A percentile compares a stretch with the other conserved stretches of the same genome.
Conservation (phyloP, 2,329 filamentous ascomycete genomes). For the Hypoxylon sp. region DNA sequence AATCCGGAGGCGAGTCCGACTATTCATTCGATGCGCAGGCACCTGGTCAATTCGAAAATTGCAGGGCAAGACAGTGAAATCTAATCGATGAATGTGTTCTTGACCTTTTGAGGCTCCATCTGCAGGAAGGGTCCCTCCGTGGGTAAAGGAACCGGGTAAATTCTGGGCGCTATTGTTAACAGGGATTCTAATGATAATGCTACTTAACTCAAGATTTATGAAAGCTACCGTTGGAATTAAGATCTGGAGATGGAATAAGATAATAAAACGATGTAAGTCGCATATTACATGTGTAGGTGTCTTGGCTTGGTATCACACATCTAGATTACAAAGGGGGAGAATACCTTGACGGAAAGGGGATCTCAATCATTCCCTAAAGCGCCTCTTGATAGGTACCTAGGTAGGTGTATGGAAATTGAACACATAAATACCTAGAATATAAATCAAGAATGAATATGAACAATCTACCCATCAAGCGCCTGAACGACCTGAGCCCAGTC, state of each 20-base stretch:
- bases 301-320: too few relatives aligned
- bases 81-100: constrained; percentile 7
- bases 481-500: constrained; percentile 58
- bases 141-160: constrained; percentile 33
- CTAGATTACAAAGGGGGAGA: too few relatives aligned
- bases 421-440: not conserved
- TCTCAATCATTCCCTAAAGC: too few relatives aligned
- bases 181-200: not conserved
- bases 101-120: constrained; percentile 2
- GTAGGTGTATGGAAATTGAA: too few relatives aligned
- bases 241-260: not conserved
- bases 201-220: not conserved
- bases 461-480: constrained; percentile 47
- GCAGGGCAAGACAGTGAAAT: too few relatives aligned
- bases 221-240: not conserved
- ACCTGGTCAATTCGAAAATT: too few relatives aligned
- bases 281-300: too few relatives aligned
- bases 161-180: too few relatives aligned
- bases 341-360: too few relatives aligned
- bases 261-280: too few relatives aligned
- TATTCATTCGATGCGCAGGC: not conserved
- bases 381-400: too few relatives aligned
- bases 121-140: not conserved
- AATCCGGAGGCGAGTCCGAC: not conserved
- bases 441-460: not conserved